Conservation (phyloP, 2,329 filamentous ascomycete species). For the Ceratocystiopsis sp. region DNA sequence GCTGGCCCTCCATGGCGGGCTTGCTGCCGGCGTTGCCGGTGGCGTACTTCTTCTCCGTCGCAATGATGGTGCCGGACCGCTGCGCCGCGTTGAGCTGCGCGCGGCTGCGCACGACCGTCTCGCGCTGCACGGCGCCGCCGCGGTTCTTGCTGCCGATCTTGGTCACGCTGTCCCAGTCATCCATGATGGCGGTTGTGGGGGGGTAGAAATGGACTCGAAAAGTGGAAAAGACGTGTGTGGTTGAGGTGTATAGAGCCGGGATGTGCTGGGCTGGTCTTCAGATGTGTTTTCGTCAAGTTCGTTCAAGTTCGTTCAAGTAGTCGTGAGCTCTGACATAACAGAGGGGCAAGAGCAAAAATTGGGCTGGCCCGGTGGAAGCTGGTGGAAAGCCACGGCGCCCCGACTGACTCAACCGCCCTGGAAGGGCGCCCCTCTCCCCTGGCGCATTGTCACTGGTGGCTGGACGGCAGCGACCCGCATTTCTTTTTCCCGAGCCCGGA, state of each 20-base stretch:
- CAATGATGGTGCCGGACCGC: slow-evolving; percentile 57
- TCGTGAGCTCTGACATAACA: background rate
- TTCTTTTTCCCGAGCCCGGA: too few relatives aligned
- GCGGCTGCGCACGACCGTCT: slow-evolving; percentile 81
- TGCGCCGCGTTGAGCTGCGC: slow-evolving; percentile 74
- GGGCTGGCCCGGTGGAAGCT: slow-evolving; percentile 4
- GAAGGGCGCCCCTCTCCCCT: background rate
- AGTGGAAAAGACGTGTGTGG: background rate
- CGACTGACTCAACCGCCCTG: background rate
- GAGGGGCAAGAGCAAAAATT: background rate
- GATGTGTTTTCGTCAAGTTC: too few relatives aligned
- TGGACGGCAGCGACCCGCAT: too few relatives aligned
- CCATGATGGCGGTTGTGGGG: slow-evolving; percentile 36
- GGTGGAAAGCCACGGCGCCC: slow-evolving; percentile 2
- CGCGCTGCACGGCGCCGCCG: slow-evolving; percentile 48
- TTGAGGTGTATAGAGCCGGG: too few relatives aligned
- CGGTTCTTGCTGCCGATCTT: slow-evolving; percentile 84
- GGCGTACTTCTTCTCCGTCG: slow-evolving; percentile 81
- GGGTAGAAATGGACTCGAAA: too few relatives aligned
- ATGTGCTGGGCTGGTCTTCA: too few relatives aligned
- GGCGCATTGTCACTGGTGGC: too few relatives aligned
- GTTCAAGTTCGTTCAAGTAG: too few relatives aligned
- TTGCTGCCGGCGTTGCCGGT: slow-evolving; percentile 52
- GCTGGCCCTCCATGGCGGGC: slow-evolving; percentile 63
- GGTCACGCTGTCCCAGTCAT: slow-evolving; percentile 76